Evolutionary conservation across 2,329 filamentous ascomycete species (phyloP).

Genomic region (Sporothrix dimorphospora): DNA sequence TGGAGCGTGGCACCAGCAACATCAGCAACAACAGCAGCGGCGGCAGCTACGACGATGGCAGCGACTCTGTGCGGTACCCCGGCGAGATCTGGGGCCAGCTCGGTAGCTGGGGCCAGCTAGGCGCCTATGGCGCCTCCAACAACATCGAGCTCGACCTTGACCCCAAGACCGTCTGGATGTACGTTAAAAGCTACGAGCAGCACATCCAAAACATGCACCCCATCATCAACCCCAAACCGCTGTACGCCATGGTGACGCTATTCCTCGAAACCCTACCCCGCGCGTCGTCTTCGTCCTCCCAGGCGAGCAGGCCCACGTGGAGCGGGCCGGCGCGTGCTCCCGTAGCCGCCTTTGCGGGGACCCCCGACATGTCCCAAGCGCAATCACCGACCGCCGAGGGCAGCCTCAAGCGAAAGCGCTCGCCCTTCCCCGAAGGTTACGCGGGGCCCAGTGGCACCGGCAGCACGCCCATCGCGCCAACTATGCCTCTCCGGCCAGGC

Average conservation of each 20-base stretch:
- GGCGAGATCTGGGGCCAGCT: slow-evolving; percentile 63
- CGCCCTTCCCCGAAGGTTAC: slow-evolving; percentile 37
- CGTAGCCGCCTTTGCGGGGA: slow-evolving; percentile 40
- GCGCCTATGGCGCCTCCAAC: slow-evolving; percentile 51
- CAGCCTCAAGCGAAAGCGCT: slow-evolving; percentile 60
- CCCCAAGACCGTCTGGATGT: slow-evolving; percentile 53
- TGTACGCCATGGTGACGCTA: slow-evolving; percentile 56
- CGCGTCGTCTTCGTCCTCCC: not conserved
- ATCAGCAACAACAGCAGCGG: slow-evolving; percentile 41
- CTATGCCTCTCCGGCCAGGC: slow-evolving; percentile 45
- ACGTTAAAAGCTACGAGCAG: slow-evolving; percentile 61
- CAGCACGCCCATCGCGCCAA: slow-evolving; percentile 14
- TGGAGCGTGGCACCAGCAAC: slow-evolving; percentile 34
- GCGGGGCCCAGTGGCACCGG: slow-evolving; percentile 40
- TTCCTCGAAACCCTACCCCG: slow-evolving; percentile 49
- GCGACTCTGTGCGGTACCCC: slow-evolving; percentile 33
- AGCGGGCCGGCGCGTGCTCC: slow-evolving; percentile 27
- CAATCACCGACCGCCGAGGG: slow-evolving; percentile 32
- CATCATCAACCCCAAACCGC: slow-evolving; percentile 57
- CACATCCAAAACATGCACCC: slow-evolving; percentile 69
- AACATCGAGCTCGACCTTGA: slow-evolving; percentile 58
- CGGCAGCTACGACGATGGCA: slow-evolving; percentile 5
- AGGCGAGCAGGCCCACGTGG: slow-evolving; percentile 9
- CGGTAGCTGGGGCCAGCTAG: slow-evolving; percentile 58
- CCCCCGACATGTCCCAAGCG: not conserved